Percentiles rank a stretch among this genome's conserved stretches.
These are phyloP conservation scores for Amauroascus verrucosus DNA, from an alignment of 2,329 filamentous ascomycete genomes.

Conservation along the genomic window DNA sequence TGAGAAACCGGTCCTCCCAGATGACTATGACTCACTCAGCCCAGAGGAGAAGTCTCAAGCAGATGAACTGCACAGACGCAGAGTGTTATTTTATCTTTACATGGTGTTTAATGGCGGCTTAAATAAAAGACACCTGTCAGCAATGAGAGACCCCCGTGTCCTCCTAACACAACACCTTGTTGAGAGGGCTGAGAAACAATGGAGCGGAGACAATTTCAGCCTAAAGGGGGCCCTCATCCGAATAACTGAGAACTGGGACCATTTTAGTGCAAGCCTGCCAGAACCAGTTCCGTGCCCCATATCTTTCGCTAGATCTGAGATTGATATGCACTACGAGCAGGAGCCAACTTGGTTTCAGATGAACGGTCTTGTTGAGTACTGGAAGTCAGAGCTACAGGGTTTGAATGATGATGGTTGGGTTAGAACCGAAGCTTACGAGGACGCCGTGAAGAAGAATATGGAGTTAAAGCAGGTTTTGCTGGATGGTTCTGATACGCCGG, in stretches of 20 bases:
- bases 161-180: conserved; percentile 13
- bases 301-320: conserved; percentile 10
- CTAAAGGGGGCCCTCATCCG: conserved; percentile 13
- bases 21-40: conserved; percentile 10
- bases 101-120: conserved; percentile 11
- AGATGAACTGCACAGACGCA: conserved; percentile 15
- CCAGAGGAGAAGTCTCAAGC: conserved; percentile 13
- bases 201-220: conserved; percentile 12
- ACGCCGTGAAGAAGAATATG: conserved; percentile 10
- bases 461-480: conserved; percentile 11
- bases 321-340: conserved; percentile 8
- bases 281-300: conserved; percentile 12
- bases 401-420: conserved; percentile 17
- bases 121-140: conserved; percentile 14
- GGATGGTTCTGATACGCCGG: conserved; percentile 11
- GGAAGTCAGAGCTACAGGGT: conserved; percentile 11
- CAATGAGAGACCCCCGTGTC: conserved; percentile 9
- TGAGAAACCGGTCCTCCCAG: conserved; percentile 9
- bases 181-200: conserved; percentile 12
- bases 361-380: conserved; percentile 11
- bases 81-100: conserved; percentile 13
- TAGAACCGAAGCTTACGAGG: conserved; percentile 13
- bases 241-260: conserved; percentile 13
- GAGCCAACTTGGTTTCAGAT: conserved; percentile 15
- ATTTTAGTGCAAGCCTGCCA: conserved; percentile 9